Evolutionary conservation across 2,329 filamentous ascomycete species (phyloP), one percentile per base, ranked within the genome.

Genomic region (Madurella mycetomatis): DNA sequence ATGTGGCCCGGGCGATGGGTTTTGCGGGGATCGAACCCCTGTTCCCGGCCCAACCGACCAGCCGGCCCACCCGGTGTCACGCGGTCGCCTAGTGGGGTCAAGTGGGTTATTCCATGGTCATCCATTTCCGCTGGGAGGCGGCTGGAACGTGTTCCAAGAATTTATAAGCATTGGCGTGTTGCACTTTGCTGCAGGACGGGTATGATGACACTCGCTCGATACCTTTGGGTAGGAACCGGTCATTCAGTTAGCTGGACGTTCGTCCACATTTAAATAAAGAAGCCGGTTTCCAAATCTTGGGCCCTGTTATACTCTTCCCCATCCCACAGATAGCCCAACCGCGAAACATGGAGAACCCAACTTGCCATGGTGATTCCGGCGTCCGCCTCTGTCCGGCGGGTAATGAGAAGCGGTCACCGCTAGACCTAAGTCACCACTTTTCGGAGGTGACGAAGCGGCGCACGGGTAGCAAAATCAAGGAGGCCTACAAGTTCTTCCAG

Each of bases 401-500:
- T 32, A 53, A 40, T 17, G 65, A 64, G 46, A 70, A 67, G 65
- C 72, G 70, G 30, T 59, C 64, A 54, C 90, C 92, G 5, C 74
- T 84, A 61, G 87, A 96, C 69, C 76, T 96, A 57, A 87, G 84
- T 62, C 89, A 96, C 68, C 86, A 92, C 67, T 86, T 85, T 62
- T 92, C 89, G 1, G 76, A 82, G 54, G 77, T 83, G 43, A 87
- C 90, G 46, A 85, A 79, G 65, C 79, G 81, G 45, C 80, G 90
- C 9, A 63, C 75, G 7, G 75, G 81, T 7, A 94, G 85, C 66
- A 75, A 75, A 42, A 80, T 95, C 69, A 96, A 96, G 75, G 48
- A 79, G 39, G 90, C 92, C 70, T 96, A 96, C 77, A 90, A 90
- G 71, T 95, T 89, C 72, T 94, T 94, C 64, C 59, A 68, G 61